Evolutionary conservation across 306 rosid genomes (phyloP).

Genomic region (Datisca glomerata): DNA sequence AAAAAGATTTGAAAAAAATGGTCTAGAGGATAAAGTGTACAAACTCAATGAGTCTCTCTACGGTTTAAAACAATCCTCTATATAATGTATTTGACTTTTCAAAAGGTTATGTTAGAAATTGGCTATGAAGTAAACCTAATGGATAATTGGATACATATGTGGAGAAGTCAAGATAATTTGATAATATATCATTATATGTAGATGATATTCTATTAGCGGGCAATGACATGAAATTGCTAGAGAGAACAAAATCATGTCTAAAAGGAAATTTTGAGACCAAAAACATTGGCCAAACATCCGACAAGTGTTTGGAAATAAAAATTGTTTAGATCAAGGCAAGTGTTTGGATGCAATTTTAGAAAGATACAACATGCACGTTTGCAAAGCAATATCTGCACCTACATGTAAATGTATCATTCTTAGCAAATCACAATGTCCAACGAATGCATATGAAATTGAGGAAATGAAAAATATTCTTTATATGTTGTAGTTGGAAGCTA

Average conservation of each 20-base stretch:
- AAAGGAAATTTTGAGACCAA: too few species aligned
- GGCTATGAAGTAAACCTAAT: not conserved
- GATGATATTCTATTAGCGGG: too few species aligned
- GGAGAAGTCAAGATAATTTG: not conserved
- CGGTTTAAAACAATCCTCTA: not conserved
- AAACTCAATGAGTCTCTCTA: not conserved
- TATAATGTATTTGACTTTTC: not conserved
- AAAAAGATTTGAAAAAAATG: too few species aligned
- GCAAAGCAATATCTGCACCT: not conserved
- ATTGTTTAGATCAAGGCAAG: not conserved
- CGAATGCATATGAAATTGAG: too few species aligned
- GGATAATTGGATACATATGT: not conserved
- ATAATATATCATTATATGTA: not conserved
- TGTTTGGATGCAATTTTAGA: not conserved
- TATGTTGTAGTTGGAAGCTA: slow-evolving; percentile 1
- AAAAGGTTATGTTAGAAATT: not conserved
- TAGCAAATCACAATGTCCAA: not conserved
- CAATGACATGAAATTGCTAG: not conserved
- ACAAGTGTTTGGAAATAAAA: not conserved
- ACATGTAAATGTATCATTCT: not conserved
- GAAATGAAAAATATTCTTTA: too few species aligned
- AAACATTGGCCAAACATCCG: too few species aligned
- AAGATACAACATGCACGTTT: not conserved
- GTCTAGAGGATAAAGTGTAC: not conserved
- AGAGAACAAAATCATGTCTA: not conserved